phyloP scores from a whole-genome alignment of 768 basidiomycete genomes.

The Paxillus rubicundulus region DNA sequence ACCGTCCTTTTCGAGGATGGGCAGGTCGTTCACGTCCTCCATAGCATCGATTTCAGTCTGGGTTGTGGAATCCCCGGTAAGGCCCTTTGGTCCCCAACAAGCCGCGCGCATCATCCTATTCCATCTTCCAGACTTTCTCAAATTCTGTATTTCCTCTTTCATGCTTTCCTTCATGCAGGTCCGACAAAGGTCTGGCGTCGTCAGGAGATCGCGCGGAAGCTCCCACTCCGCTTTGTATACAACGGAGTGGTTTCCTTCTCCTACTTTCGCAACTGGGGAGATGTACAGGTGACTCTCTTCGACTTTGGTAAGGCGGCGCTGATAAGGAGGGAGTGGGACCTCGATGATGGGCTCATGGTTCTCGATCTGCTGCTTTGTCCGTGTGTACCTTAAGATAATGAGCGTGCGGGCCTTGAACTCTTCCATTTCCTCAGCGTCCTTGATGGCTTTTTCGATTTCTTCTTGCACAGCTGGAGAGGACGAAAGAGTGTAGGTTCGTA shows the following conservation, averaged over 20 bases:
- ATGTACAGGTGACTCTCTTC: slow-evolving; percentile 52
- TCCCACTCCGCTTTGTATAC: slow-evolving; percentile 53
- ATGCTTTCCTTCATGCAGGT: slow-evolving; percentile 37
- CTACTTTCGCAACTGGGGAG: slow-evolving; percentile 35
- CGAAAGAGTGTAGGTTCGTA: slow-evolving; percentile 31
- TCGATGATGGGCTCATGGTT: slow-evolving; percentile 27
- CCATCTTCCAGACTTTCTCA: slow-evolving; percentile 26
- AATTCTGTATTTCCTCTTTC: slow-evolving; percentile 15
- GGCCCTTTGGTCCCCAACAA: slow-evolving; percentile 11
- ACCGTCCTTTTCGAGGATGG: background rate
- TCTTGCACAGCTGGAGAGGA: slow-evolving; percentile 1
- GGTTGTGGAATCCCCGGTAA: background rate
- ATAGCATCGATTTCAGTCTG: background rate
- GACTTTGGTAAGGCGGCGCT: slow-evolving; percentile 16
- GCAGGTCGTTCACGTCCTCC: background rate
- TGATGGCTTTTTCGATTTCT: slow-evolving; percentile 1
- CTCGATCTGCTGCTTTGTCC: slow-evolving; percentile 20
- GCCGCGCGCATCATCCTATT: slow-evolving; percentile 12
- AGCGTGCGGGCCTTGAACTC: slow-evolving; percentile 13
- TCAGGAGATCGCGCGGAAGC: slow-evolving; percentile 43
- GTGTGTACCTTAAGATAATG: slow-evolving; percentile 21
- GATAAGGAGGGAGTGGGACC: slow-evolving; percentile 29
- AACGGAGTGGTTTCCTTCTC: slow-evolving; percentile 51
- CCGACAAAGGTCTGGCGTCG: slow-evolving; percentile 35
- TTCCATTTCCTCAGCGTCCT: slow-evolving; percentile 8